phyloP scores from a whole-genome alignment of 208 protist genomes.

The Leishmania tropica region DNA sequence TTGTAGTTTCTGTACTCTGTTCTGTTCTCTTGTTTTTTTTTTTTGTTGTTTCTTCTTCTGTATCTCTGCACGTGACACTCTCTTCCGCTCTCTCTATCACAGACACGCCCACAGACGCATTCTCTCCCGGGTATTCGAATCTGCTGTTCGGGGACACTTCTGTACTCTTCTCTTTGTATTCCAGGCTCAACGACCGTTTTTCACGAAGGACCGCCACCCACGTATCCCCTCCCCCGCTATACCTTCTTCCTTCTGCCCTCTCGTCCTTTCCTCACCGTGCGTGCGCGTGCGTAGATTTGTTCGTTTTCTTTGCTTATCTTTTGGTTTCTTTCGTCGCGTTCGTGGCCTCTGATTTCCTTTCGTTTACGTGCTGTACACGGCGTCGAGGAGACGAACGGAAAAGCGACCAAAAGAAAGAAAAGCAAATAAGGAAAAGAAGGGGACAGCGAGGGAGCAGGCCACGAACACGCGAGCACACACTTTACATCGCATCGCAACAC shows the following conservation, averaged over 20 bases:
- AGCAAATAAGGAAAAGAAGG: neutral
- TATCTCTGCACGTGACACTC: neutral
- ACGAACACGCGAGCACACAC: neutral
- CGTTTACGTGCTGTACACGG: neutral
- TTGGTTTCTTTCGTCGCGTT: neutral
- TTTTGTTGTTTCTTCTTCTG: neutral
- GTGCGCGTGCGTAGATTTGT: neutral
- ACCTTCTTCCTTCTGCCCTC: constrained; percentile 1
- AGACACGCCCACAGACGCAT: neutral
- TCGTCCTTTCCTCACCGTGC: neutral
- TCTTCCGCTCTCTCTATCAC: neutral
- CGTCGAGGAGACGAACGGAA: neutral
- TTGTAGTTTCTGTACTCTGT: neutral
- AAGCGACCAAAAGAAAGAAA: neutral
- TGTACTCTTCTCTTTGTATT: neutral
- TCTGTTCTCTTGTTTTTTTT: neutral
- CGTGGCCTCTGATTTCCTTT: neutral
- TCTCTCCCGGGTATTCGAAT: neutral
- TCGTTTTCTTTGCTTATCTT: neutral
- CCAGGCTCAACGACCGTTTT: neutral
- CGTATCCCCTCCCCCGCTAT: neutral
- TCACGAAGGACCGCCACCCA: no score
- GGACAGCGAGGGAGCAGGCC: no score
- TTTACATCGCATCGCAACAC: neutral
- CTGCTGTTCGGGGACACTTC: neutral